phyloP scores from a whole-genome alignment of 2,329 filamentous ascomycete genomes.

The Emmonsiellopsis sp. region DNA sequence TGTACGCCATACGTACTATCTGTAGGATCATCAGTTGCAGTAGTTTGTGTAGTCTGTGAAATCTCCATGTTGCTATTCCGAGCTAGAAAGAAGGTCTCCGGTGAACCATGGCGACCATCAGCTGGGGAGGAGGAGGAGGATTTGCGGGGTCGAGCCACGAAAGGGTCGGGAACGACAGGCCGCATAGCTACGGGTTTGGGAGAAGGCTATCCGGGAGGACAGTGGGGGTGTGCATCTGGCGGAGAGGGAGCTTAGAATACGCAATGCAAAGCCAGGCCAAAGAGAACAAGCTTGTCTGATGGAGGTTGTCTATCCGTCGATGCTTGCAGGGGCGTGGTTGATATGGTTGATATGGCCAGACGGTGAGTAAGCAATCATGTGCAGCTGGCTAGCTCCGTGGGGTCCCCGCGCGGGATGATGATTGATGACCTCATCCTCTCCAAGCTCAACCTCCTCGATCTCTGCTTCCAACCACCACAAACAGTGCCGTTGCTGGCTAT shows the following conservation, averaged over 20 bases:
- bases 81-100: slow-evolving; percentile 53
- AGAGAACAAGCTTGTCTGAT: background rate
- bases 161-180: slow-evolving; percentile 26
- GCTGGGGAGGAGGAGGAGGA: slow-evolving; percentile 21
- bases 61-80: slow-evolving; percentile 44
- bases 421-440: too few species aligned
- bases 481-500: too few species aligned
- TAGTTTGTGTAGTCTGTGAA: slow-evolving; percentile 16
- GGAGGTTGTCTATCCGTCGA: too few species aligned
- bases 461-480: too few species aligned
- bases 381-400: too few species aligned
- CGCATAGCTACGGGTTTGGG: slow-evolving; percentile 22
- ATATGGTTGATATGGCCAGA: too few species aligned
- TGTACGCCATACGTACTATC: slow-evolving; percentile 49
- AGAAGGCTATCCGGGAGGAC: background rate
- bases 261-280: background rate
- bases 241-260: background rate
- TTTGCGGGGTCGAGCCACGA: slow-evolving; percentile 27
- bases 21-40: slow-evolving; percentile 20
- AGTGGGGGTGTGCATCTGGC: background rate
- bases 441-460: too few species aligned
- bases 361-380: too few species aligned
- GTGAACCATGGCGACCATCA: slow-evolving; percentile 31
- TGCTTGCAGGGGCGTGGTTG: too few species aligned
- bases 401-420: too few species aligned